These are phyloP conservation scores for Eremomyces bilateralis DNA, from an alignment of 495 filamentous ascomycete species.

Conservation along the genomic window DNA sequence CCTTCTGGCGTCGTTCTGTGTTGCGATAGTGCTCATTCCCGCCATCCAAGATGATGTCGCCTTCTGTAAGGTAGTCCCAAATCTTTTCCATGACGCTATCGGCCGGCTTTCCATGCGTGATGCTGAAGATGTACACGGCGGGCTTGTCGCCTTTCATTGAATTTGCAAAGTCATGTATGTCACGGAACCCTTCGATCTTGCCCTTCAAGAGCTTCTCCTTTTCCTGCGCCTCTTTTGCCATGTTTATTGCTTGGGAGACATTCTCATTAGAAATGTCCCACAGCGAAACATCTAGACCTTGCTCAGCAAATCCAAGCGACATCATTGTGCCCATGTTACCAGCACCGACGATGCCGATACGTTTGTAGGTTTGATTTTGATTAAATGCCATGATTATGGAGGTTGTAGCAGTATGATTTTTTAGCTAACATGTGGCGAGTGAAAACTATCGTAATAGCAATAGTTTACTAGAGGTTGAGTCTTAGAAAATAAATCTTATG, in stretches of 20 bases:
- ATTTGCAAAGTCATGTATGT: constrained; percentile 9
- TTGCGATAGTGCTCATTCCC: constrained; percentile 49
- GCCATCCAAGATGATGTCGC: constrained; percentile 52
- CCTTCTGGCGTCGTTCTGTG: constrained; percentile 41
- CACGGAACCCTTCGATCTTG: constrained; percentile 10
- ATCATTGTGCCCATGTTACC: constrained; percentile 48
- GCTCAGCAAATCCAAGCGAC: constrained; percentile 40
- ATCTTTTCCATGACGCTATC: constrained; percentile 42
- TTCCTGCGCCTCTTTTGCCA: constrained; percentile 13
- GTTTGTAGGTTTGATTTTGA: too few relatives aligned
- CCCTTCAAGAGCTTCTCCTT: constrained; percentile 15
- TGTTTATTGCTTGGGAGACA: constrained; percentile 23
- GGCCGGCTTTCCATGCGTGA: constrained; percentile 46
- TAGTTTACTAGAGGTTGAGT: too few relatives aligned
- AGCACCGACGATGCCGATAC: constrained; percentile 28
- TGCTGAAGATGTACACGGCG: constrained; percentile 38
- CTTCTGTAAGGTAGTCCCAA: constrained; percentile 29
- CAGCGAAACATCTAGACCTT: constrained; percentile 36
- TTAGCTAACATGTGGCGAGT: too few relatives aligned
- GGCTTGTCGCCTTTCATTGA: constrained; percentile 10
- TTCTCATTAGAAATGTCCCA: constrained; percentile 31
- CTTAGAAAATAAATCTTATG: too few relatives aligned
- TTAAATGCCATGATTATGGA: too few relatives aligned
- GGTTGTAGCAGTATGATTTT: too few relatives aligned
- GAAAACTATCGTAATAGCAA: too few relatives aligned